Conservation (phyloP, 164 flowering plant species). For the Annona squamosa region DNA sequence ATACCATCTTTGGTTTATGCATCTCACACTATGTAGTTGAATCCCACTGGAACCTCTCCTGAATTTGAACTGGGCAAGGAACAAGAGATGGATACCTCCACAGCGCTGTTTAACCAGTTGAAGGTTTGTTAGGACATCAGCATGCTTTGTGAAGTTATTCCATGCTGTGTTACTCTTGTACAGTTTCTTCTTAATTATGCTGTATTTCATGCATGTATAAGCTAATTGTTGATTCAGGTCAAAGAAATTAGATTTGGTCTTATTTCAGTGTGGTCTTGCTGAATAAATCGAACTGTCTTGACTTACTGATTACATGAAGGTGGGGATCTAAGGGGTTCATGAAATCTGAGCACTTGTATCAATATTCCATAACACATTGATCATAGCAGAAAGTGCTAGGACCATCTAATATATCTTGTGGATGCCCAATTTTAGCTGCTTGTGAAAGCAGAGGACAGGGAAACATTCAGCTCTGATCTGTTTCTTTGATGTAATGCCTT, state of each 20-base stretch:
- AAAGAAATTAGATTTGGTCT: background rate
- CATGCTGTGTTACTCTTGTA: background rate
- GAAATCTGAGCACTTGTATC: background rate
- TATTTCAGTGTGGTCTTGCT: background rate
- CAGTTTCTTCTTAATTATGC: background rate
- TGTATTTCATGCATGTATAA: background rate
- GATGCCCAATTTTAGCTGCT: background rate
- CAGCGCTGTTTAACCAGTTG: slow-evolving; percentile 51
- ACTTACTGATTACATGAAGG: background rate
- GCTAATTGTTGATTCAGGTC: background rate
- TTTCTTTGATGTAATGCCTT: background rate
- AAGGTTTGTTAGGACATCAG: slow-evolving; percentile 29
- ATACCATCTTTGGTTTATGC: background rate
- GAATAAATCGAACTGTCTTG: background rate
- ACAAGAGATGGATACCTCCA: slow-evolving; percentile 26
- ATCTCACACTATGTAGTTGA: background rate
- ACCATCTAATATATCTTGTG: background rate
- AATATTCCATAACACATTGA: background rate
- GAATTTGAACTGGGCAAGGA: background rate
- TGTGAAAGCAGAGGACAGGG: background rate
- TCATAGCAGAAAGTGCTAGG: background rate
- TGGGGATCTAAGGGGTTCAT: background rate
- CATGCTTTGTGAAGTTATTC: background rate
- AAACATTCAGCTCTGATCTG: background rate
- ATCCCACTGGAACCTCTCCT: background rate